Evolutionary conservation across 495 filamentous ascomycete species (phyloP), one percentile per base, ranked within the genome.

Genomic region (Xylaria telfairii): DNA sequence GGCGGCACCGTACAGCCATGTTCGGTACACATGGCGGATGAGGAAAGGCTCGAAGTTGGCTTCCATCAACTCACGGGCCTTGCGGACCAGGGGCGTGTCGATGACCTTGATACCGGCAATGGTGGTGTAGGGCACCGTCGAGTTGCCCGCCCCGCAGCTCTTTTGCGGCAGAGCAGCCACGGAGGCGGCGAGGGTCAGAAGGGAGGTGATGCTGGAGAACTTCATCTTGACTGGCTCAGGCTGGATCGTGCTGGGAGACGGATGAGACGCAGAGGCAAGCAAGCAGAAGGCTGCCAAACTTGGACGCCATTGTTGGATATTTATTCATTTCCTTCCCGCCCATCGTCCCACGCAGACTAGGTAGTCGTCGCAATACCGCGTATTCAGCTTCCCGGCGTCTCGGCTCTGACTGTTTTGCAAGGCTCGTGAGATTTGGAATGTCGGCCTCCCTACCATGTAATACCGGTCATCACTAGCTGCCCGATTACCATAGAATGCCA

Each of bases 1-100:
- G 17, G 81, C 67, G 26, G 76, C 63, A 46, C 83, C 83, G 71
- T 81, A 82, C 51, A 85, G 79, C 76, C 77, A 83, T 9, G 80
- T 78, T 15, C 86, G 83, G 46, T 65, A 65, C 46, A 65, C 63
- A 32, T 65, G 63, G 46, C 63, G 63, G 17, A 65, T 65, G 2
- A 65, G 63, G 46, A 65, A 65, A 19, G 63, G 63, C 30, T 65
- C 63, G 46, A 65, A 65, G 46, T 65, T 65, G 46, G 63, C 63
- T 24, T 65, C 63, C 63, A 65, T 65, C 5, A 65, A 13, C 63
- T 65, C 63, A 8, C 63, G 63, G 19, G 63, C 63, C 21, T 53
- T 51, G 12, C 63, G 26, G 15, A 65, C 46, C 12, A 65, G 46
- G 30, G 63, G 73, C 28, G 73, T 77, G 69, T 77, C 75, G 54